These are phyloP conservation scores for Globisporangium carolinianum DNA, from an alignment of 352 stramenopile species.

Conservation along the genomic window DNA sequence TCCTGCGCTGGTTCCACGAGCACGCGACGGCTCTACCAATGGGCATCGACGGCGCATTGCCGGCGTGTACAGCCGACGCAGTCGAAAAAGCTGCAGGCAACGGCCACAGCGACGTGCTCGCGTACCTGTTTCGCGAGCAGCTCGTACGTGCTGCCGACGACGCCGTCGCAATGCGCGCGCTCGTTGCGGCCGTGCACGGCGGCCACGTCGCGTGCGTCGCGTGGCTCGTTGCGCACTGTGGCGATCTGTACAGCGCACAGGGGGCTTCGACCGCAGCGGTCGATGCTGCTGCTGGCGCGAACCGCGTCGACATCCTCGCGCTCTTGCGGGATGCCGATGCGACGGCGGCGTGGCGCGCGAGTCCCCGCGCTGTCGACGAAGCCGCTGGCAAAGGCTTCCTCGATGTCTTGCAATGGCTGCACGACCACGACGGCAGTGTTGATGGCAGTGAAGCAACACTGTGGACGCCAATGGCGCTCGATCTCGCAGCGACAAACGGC, in stretches of 20 bases:
- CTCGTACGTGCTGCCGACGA: constrained; percentile 36
- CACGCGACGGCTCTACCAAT: constrained; percentile 46
- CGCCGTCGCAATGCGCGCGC: constrained; percentile 43
- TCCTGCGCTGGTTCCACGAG: constrained; percentile 65
- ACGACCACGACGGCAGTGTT: constrained; percentile 20
- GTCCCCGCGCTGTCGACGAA: constrained; percentile 49
- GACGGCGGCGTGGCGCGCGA: constrained; percentile 41
- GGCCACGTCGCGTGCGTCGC: constrained; percentile 47
- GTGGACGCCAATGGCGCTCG: constrained; percentile 49
- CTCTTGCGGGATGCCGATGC: constrained; percentile 31
- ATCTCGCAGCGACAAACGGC: constrained; percentile 56
- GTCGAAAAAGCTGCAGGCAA: constrained; percentile 64
- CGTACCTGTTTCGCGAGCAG: constrained; percentile 49
- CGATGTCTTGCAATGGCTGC: constrained; percentile 48
- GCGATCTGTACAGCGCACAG: constrained; percentile 25
- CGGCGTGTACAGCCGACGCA: constrained; percentile 41
- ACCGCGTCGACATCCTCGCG: constrained; percentile 52
- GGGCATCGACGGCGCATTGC: constrained; percentile 42
- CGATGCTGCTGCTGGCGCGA: constrained; percentile 39
- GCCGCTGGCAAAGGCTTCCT: constrained; percentile 43
- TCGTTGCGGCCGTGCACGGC: constrained; percentile 44
- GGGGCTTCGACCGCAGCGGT: constrained; percentile 31
- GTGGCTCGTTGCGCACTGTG: constrained; percentile 46
- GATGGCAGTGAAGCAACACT: constrained; percentile 9
- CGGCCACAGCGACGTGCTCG: constrained; percentile 47